Conservation (phyloP, 23 red algal genomes). For the Gracilaria gracilis region DNA sequence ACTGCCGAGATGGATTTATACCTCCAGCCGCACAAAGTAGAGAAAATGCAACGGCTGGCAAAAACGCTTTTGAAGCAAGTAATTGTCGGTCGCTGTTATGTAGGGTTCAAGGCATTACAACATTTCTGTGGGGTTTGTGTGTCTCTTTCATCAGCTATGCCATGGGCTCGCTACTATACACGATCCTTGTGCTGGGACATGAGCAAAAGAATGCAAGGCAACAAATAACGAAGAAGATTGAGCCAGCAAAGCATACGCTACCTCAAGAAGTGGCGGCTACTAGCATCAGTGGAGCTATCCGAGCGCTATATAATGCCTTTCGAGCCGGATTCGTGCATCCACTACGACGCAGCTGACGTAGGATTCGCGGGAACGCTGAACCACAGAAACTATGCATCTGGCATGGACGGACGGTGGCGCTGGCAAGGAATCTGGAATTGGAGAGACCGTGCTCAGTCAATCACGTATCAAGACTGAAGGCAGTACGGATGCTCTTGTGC, state of each 20-base stretch:
- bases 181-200: slow-evolving; percentile 35
- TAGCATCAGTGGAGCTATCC: neutral
- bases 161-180: slow-evolving; percentile 25
- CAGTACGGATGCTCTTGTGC: neutral
- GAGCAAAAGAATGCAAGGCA: neutral
- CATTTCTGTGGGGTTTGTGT: slow-evolving; percentile 41
- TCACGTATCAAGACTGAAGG: neutral
- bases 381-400: neutral
- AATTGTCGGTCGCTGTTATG: neutral
- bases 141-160: slow-evolving; percentile 22
- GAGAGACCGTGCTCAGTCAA: neutral
- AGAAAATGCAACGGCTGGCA: neutral
- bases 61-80: neutral
- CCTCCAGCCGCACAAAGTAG: neutral
- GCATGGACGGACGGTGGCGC: neutral
- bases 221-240: neutral
- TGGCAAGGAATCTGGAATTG: neutral
- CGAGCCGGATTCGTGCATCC: neutral
- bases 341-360: slow-evolving; percentile 1
- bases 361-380: slow-evolving; percentile 20
- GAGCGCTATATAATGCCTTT: neutral
- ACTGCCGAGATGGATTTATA: neutral
- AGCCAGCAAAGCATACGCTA: slow-evolving; percentile 18
- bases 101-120: neutral
- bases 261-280: neutral